Evolutionary conservation across 75 land plant species (phyloP), one percentile per base, ranked within the genome.

Genomic region (Cupressus sempervirens): DNA sequence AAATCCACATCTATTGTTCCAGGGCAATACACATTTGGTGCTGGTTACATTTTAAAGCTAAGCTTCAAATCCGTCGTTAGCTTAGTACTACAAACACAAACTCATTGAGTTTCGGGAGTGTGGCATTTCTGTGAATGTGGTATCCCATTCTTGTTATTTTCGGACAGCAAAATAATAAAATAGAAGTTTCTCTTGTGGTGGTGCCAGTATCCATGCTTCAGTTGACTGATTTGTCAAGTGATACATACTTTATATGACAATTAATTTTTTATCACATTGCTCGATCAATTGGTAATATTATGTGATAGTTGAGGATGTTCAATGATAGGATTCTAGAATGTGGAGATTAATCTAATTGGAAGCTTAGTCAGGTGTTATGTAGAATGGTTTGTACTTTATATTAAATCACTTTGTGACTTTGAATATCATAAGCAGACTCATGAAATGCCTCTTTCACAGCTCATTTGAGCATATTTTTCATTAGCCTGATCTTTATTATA

Each of bases 1-100:
- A 80, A 89, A 38, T 74, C 35, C 48, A 56, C 32, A 58, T 40
- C 26, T 45, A 79, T 79, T 45, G n/a, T 79, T 43, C 50, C 81
- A 65, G 81, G 29, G 46, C 26, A 79, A 38, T 38, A 2, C 43
- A 38, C 45, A 12, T 62, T 7, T 79, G 29, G 29, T 45, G 43
- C 15, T 45, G 3, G 26, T 43, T 41, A 77, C 80, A 45, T 79
- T 11, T 11, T 72, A 32, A 62, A 62, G 23, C n/a, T 62, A 23
- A 62, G 67, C 67, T 20, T 29, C 67, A 62, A 62, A 62, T 62
- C 67, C 26, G 7, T n/a, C 0, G 8, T 62, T 23, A 62, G n/a
- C 29, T 62, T 62, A 26, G 20, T 9, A 62, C 67, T 62, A 62
- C n/a, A 23, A 23, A 5, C 67, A 62, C 2, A 4, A 23, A 62